A percentile compares a stretch with the other conserved stretches of the same genome.
Conservation (phyloP, 1,284 basidiomycete species). For the Porogramme epimiltina region DNA sequence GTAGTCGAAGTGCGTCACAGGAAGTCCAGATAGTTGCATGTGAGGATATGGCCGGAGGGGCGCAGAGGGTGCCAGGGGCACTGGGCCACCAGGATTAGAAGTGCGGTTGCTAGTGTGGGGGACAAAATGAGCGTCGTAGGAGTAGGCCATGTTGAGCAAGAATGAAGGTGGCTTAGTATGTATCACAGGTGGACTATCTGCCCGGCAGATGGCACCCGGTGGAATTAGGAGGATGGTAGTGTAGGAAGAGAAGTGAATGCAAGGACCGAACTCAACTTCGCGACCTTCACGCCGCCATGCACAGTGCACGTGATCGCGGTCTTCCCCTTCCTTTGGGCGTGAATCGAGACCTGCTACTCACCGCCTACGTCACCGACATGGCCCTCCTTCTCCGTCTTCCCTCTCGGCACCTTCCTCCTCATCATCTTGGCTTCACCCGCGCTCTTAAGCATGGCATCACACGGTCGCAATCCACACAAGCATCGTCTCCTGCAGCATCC, state of each 20-base stretch:
- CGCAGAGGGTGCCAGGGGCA: too few species aligned
- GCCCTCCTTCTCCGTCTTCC: conserved; percentile 7
- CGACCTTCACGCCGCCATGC: neutral
- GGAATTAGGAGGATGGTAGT: conserved; percentile 20
- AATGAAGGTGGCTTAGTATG: conserved; percentile 17
- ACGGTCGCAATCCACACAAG: neutral
- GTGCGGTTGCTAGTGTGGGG: conserved; percentile 12
- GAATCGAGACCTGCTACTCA: conserved; percentile 19
- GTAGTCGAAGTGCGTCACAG: conserved; percentile 8
- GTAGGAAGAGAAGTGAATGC: conserved; percentile 6
- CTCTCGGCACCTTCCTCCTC: conserved; percentile 1
- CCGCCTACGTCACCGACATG: conserved; percentile 17
- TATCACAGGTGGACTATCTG: conserved; percentile 10
- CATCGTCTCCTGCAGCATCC: neutral
- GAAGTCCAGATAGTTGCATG: conserved; percentile 22
- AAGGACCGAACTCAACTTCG: conserved; percentile 11
- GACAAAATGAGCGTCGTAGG: conserved; percentile 29
- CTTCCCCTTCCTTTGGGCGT: neutral
- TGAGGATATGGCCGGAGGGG: conserved; percentile 10
- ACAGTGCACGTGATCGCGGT: conserved; percentile 9
- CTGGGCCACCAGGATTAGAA: neutral
- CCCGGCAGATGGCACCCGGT: conserved; percentile 13
- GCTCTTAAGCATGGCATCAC: neutral
- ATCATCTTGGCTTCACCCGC: neutral
- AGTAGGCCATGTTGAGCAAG: conserved; percentile 26